Conservation (phyloP, 805 yeast species). For the Wickerhamomyces chambardii region DNA sequence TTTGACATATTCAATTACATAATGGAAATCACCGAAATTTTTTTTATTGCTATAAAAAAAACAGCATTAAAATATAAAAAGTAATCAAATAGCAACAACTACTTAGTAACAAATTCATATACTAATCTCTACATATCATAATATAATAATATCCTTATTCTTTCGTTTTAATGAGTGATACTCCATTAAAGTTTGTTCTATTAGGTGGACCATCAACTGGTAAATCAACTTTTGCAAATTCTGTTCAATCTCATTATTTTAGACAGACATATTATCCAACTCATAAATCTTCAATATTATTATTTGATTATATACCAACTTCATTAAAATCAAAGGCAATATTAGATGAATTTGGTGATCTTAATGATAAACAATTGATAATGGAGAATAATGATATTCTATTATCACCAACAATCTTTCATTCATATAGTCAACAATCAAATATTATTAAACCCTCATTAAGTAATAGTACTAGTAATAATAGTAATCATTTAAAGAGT, state of each 20-base stretch:
- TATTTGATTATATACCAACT: slow-evolving; percentile 44
- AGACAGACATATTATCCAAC: slow-evolving; percentile 75
- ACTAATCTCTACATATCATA: too few species aligned
- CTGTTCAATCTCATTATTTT: slow-evolving; percentile 36
- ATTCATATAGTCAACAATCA: slow-evolving; percentile 14
- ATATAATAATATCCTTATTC: too few species aligned
- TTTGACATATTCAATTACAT: too few species aligned
- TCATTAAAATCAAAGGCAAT: slow-evolving; percentile 28
- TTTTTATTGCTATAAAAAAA: too few species aligned
- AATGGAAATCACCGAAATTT: too few species aligned
- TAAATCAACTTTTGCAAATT: slow-evolving; percentile 47
- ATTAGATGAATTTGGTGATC: slow-evolving; percentile 36
- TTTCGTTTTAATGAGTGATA: too few species aligned
- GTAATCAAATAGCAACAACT: too few species aligned
- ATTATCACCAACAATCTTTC: slow-evolving; percentile 29
- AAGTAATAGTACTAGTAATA: slow-evolving; percentile 1
- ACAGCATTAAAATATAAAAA: too few species aligned
- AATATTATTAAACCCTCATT: too few species aligned
- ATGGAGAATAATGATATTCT: slow-evolving; percentile 19
- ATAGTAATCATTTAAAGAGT: slow-evolving; percentile 1
- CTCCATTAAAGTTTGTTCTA: slow-evolving; percentile 49
- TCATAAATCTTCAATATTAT: slow-evolving; percentile 44
- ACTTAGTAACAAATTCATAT: too few species aligned
- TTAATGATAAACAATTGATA: slow-evolving; percentile 26
- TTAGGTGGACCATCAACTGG: slow-evolving; percentile 54